Evolutionary conservation across 768 basidiomycete species (phyloP).

Genomic region (Tubosaeta sp.): DNA sequence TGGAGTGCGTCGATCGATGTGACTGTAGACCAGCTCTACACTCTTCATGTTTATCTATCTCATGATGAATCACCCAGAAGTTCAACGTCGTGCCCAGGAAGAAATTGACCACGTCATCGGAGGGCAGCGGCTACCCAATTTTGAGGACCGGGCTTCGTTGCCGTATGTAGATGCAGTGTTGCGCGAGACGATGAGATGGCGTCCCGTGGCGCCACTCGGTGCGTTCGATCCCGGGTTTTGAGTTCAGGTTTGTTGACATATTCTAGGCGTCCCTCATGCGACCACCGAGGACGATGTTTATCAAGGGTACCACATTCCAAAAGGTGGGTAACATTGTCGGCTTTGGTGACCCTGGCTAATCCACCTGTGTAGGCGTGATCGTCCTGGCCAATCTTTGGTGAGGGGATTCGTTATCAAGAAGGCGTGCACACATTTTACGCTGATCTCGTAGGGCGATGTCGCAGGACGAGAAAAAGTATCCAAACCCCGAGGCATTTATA

Average conservation of each 20-base stretch:
- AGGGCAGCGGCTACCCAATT: slow-evolving; percentile 26
- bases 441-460: slow-evolving; percentile 34
- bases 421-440: too few species aligned
- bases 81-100: slow-evolving; percentile 27
- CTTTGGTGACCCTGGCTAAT: background rate
- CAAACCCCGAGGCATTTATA: slow-evolving; percentile 30
- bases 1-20: background rate
- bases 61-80: slow-evolving; percentile 28
- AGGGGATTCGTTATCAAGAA: background rate
- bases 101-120: slow-evolving; percentile 33
- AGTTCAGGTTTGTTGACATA: background rate
- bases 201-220: slow-evolving; percentile 25
- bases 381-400: slow-evolving; percentile 14
- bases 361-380: slow-evolving; percentile 2
- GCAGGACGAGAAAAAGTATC: slow-evolving; percentile 35
- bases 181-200: slow-evolving; percentile 31
- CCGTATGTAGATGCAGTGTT: slow-evolving; percentile 34
- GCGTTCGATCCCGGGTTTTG: background rate
- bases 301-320: slow-evolving; percentile 33
- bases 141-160: slow-evolving; percentile 25
- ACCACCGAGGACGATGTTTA: slow-evolving; percentile 35
- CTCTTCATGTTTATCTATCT: slow-evolving; percentile 27
- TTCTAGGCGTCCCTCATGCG: slow-evolving; percentile 39
- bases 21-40: slow-evolving; percentile 21
- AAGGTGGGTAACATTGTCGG: slow-evolving; percentile 1